These are phyloP conservation scores for Spizellomyces sp. DNA, from an alignment of 192 early-diverging fungal species.

Conservation along the genomic window DNA sequence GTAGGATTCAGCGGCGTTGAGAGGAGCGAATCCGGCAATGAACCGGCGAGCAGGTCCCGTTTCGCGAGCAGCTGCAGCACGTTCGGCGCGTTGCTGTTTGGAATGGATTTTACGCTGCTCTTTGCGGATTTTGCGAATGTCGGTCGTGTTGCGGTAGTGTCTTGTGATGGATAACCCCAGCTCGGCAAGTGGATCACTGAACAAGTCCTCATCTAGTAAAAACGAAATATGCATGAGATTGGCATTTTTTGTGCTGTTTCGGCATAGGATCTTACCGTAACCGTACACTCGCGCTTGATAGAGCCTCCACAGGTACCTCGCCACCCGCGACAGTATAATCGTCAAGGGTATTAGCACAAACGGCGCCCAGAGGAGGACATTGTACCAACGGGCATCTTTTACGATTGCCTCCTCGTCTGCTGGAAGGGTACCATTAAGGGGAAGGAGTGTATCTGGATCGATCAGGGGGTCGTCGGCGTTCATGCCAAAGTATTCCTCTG, in stretches of 20 bases:
- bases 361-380: conserved; percentile 47
- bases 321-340: conserved; percentile 43
- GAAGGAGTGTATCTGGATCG: neutral
- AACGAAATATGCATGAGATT: neutral
- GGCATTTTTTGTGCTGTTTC: neutral
- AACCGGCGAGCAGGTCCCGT: conserved; percentile 15
- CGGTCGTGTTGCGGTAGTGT: conserved; percentile 47
- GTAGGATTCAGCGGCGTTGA: conserved; percentile 47
- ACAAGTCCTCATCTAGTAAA: conserved; percentile 46
- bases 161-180: conserved; percentile 47
- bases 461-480: neutral
- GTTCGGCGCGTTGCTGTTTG: conserved; percentile 16
- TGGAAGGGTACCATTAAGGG: neutral
- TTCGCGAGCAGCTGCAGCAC: neutral
- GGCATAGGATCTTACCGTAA: conserved; percentile 37
- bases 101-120: conserved; percentile 35
- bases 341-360: conserved; percentile 50
- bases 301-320: conserved; percentile 48
- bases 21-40: conserved; percentile 27
- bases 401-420: conserved; percentile 35
- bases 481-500: neutral
- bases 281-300: conserved; percentile 52
- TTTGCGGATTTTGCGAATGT: conserved; percentile 58
- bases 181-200: conserved; percentile 55
- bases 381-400: conserved; percentile 38